Conservation (phyloP, 2,329 filamentous ascomycete genomes). For the Calonectria ilicicola region DNA sequence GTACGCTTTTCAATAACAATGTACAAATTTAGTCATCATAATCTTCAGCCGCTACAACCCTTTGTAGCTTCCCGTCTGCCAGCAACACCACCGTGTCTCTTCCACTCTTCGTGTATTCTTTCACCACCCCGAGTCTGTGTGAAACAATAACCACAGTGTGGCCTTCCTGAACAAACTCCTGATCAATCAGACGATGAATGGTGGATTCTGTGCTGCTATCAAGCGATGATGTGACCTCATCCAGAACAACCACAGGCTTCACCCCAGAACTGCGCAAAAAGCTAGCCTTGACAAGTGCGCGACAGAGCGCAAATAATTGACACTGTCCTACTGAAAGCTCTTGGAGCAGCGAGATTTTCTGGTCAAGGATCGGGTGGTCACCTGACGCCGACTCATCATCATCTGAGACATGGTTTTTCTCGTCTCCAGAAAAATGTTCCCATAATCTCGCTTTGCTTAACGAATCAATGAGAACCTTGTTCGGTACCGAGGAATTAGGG, state of each 20-base stretch:
- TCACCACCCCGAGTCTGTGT: neutral
- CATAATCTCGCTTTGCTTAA: neutral
- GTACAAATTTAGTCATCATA: neutral
- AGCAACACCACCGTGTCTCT: neutral
- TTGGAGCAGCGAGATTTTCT: neutral
- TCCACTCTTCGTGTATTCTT: neutral
- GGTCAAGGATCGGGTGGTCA: neutral
- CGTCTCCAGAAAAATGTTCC: neutral
- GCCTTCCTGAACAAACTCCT: neutral
- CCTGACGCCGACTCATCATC: neutral
- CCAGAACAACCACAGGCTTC: neutral
- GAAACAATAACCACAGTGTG: neutral
- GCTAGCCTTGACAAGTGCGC: neutral
- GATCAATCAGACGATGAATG: neutral
- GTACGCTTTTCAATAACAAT: too few relatives aligned
- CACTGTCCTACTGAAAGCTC: neutral
- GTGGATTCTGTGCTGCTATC: neutral
- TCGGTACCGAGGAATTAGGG: neutral
- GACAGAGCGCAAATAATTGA: neutral
- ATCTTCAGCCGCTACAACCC: neutral
- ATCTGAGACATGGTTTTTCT: too few relatives aligned
- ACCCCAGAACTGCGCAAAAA: neutral
- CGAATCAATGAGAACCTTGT: neutral
- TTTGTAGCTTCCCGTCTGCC: neutral
- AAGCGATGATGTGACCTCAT: neutral